phyloP scores from a whole-genome alignment of 164 flowering plant genomes.

The Dillenia turbinata region DNA sequence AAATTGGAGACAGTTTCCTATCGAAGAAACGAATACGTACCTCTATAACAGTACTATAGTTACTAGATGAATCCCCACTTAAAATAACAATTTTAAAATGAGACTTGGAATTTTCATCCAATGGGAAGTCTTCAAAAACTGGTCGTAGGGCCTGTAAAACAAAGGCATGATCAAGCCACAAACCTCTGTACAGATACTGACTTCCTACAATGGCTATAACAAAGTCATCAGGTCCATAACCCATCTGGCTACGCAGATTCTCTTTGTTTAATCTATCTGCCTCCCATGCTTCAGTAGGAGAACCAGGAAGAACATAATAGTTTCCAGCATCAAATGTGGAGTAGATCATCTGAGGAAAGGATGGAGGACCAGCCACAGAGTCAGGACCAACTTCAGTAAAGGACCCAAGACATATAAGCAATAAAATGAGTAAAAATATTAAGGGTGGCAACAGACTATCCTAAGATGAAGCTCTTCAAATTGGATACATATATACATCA shows the following conservation, averaged over 20 bases:
- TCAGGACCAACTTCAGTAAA: conserved; percentile 2
- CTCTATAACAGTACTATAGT: conserved; percentile 71
- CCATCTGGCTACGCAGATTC: conserved; percentile 36
- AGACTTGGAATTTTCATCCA: conserved; percentile 28
- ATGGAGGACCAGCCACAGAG: not conserved
- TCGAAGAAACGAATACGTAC: conserved; percentile 22
- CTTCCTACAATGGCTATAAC: conserved; percentile 74
- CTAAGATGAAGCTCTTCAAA: not conserved
- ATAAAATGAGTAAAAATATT: not conserved
- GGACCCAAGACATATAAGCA: not conserved
- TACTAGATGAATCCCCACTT: conserved; percentile 46
- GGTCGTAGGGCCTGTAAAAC: conserved; percentile 72
- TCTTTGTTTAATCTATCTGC: conserved; percentile 34
- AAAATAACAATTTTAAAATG: conserved; percentile 55
- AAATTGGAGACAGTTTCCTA: not conserved
- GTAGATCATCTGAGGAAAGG: conserved; percentile 61
- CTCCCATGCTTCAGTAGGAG: conserved; percentile 74
- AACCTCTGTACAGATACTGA: conserved; percentile 68
- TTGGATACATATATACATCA: not conserved
- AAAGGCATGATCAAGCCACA: conserved; percentile 92
- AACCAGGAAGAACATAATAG: conserved; percentile 83
- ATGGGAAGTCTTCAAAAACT: conserved; percentile 34
- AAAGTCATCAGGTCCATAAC: conserved; percentile 47
- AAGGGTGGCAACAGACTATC: not conserved
- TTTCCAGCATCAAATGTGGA: conserved; percentile 80